Evolutionary conservation across 164 flowering plant species (phyloP), one percentile per base, ranked within the genome.

Genomic region (Aristolochia fimbriata): DNA sequence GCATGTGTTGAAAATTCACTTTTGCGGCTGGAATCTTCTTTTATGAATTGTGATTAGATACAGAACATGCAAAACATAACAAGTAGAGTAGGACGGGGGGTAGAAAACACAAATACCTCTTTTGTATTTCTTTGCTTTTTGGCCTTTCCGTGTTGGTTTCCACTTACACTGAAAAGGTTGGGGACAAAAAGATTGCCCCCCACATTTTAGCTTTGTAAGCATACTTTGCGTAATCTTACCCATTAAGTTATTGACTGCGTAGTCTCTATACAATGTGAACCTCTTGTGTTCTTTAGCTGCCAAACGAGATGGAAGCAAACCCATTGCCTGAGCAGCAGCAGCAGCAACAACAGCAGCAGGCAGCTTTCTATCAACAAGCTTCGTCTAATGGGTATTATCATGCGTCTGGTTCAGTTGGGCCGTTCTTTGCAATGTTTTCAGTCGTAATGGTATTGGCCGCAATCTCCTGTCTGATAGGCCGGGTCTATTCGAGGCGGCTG

Each of bases 361-460:
- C 12, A 37, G 43, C 43, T 3, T 0, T 27, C 16, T 63, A 47
- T 48, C 73, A 70, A 2, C 59, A 63, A 59, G 69, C 74, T 53
- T 65, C 47, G n/a, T 53, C 74, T 0, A 58, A 55, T 33, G 61
- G 61, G 55, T 54, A 65, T 22, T 65, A 70, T 71, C 70, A 61
- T 20, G 62, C 59, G 19, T 72, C 76, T 0, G 84, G 83, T 15
- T 77, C 86, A 3, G 60, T 81, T 0, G 83, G 80, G 20, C 89
- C 85, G 10, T 79, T 80, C 62, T 76, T 81, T 51, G 84, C 72
- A 0, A 86, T 84, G 19, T 71, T 82, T 14, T 76, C 83, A 15
- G 77, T 79, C 17, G 61, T 80, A 1, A 53, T 71, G 0, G 71
- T 84, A 61, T 66, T 84, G 15, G 65, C 83, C 1, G 61, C 74